Base-by-base conservation (phyloP, 352 stramenopile species). In the Pythium brassicae region DNA sequence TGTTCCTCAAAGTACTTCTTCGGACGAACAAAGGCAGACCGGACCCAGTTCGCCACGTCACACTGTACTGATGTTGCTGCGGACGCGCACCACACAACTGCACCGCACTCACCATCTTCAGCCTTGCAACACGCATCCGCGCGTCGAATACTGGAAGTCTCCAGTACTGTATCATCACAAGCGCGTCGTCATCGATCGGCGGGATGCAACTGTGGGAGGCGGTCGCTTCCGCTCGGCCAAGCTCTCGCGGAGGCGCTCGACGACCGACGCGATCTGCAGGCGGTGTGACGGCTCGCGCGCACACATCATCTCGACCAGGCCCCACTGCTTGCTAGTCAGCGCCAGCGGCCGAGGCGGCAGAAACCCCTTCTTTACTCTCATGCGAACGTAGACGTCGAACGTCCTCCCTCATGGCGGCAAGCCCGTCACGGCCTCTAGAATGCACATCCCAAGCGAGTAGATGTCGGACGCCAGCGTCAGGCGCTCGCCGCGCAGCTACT, bases 361-460 rank as follows among this genome's bases (percentile, higher is more conserved):
- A 4, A n/a, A 44, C 1, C 39, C 39, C 17, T 44, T 44, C 17
- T 44, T 44, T 17, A 20, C 22, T 10, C 15, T 11, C 15, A 11
- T 44, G 22, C 35, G 29, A 26, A 32, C 35, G 29, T 10, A 55
- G 27, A 45, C 49, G 11, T 40, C 14, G 8, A 44, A 4, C 29
- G n/a, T 55, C 7, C 20, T 54, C 4, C 20, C 49, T 43, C 50
- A 50, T 45, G 42, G 49, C 32, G 48, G 4, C 4, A 19, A 14
- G 19, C 37, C 25, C 2, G 25, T 51, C 23, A 39, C 37, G 2
- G 40, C 49, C 19, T 62, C 56, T 5, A 62, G 12, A n/a, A 62
- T 51, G 22, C 56, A 62, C 56, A 62, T 62, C 4, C 56, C 56
- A 22, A 62, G 40, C 14, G 48, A 43, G 27, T 52, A 62, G 19